Percentiles rank a stretch among this genome's conserved stretches.
These are phyloP conservation scores for Microsporum ferrugineum DNA, from an alignment of 2,329 filamentous ascomycete species.

Conservation along the genomic window DNA sequence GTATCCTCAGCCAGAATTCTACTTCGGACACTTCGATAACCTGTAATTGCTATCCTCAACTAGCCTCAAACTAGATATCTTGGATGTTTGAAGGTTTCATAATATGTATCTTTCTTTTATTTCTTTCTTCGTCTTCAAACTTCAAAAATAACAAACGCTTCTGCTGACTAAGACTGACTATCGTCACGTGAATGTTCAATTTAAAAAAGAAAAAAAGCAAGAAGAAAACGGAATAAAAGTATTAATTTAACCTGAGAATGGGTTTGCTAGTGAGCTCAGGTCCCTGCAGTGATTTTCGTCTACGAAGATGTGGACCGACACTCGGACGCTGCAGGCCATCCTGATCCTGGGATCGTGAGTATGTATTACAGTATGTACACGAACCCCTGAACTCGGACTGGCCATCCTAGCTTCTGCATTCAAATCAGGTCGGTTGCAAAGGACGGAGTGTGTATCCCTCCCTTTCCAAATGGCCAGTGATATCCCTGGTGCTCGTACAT, in stretches of 20 bases:
- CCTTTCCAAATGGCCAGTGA: neutral
- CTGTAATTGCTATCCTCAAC: neutral
- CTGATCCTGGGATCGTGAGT: neutral
- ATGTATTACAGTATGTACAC: neutral
- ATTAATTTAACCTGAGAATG: neutral
- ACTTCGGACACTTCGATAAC: neutral
- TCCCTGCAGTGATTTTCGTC: neutral
- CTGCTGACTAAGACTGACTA: neutral
- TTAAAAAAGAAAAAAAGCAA: neutral
- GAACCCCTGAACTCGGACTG: neutral
- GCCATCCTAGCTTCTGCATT: neutral
- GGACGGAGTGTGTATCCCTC: too few relatives aligned
- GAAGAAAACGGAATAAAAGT: neutral
- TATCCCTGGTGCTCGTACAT: neutral
- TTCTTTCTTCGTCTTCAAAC: neutral
- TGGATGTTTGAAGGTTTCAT: neutral
- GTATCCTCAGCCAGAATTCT: neutral
- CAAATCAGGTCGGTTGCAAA: neutral
- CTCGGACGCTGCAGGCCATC: neutral
- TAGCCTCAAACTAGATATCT: neutral
- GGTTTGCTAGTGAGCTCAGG: neutral
- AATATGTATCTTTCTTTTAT: neutral
- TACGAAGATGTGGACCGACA: neutral
- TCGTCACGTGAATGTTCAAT: neutral
- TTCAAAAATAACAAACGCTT: neutral